These are phyloP conservation scores for Theileria annulata DNA, from an alignment of 169 alveolate genomes.

Conservation along the genomic window DNA sequence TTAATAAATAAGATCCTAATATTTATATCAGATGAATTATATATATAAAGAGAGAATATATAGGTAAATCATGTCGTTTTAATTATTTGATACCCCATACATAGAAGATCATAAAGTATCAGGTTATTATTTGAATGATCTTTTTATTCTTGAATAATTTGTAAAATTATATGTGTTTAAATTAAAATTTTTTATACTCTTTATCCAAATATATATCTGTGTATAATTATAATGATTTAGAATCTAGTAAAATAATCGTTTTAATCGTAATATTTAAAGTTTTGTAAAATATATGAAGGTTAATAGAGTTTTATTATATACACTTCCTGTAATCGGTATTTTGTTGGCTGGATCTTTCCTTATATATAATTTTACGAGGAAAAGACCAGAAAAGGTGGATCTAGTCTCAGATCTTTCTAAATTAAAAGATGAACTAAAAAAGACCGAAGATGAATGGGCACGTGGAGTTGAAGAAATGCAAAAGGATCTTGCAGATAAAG, in stretches of 20 bases:
- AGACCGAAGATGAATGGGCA: not conserved
- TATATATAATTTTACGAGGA: not conserved
- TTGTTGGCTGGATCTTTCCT: not conserved
- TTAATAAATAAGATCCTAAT: not conserved
- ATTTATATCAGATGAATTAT: no score
- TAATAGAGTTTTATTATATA: not conserved
- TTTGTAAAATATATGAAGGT: not conserved
- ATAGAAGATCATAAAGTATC: not conserved
- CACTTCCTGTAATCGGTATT: not conserved
- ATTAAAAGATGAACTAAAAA: not conserved
- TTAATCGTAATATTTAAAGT: not conserved
- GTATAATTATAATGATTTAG: not conserved
- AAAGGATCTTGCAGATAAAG: not conserved
- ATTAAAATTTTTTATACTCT: not conserved
- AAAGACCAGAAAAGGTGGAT: not conserved
- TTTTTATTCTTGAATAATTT: not conserved
- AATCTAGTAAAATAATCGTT: not conserved
- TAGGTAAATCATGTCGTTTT: not conserved
- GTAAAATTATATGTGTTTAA: not conserved
- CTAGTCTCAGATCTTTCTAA: not conserved
- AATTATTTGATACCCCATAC: not conserved
- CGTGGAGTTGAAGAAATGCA: not conserved
- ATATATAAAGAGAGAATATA: not conserved
- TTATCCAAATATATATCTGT: not conserved
- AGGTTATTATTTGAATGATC: not conserved